A percentile compares a stretch with the other conserved stretches of the same genome.
These are phyloP conservation scores for Dimocarpus longan DNA, from an alignment of 345 rosid genomes.

Conservation along the genomic window DNA sequence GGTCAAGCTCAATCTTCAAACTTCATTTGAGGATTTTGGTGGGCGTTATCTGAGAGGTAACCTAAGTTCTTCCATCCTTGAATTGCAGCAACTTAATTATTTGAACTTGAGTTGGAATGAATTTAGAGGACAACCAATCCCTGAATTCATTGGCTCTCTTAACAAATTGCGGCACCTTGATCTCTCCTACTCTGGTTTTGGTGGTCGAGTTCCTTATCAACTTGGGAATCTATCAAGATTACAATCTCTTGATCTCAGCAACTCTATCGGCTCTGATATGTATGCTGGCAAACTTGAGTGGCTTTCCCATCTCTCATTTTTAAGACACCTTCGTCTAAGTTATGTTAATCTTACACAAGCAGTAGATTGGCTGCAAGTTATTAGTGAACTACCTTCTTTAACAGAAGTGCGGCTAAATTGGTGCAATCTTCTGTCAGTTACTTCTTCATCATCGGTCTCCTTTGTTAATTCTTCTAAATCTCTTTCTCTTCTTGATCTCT, in stretches of 20 bases:
- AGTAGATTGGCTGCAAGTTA: background rate
- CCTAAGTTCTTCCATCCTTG: too few species aligned
- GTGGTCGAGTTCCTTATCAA: background rate
- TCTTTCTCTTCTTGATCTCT: background rate
- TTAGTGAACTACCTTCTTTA: background rate
- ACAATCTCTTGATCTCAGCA: background rate
- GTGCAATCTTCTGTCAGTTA: too few species aligned
- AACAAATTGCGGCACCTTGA: background rate
- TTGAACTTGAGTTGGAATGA: too few species aligned
- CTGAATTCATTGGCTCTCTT: background rate
- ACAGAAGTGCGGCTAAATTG: background rate
- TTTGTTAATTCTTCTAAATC: background rate
- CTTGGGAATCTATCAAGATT: background rate
- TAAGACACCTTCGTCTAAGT: background rate
- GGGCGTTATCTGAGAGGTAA: too few species aligned
- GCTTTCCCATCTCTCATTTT: background rate
- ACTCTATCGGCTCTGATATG: background rate
- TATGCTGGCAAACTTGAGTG: background rate
- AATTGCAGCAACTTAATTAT: too few species aligned
- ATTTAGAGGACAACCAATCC: too few species aligned
- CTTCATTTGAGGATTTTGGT: too few species aligned
- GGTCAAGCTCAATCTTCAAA: too few species aligned
- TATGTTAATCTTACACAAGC: background rate
- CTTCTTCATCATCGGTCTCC: background rate
- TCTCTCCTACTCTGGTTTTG: background rate